Evolutionary conservation across 2,329 filamentous ascomycete species (phyloP).

Genomic region (Berkeleyomyces basicola): DNA sequence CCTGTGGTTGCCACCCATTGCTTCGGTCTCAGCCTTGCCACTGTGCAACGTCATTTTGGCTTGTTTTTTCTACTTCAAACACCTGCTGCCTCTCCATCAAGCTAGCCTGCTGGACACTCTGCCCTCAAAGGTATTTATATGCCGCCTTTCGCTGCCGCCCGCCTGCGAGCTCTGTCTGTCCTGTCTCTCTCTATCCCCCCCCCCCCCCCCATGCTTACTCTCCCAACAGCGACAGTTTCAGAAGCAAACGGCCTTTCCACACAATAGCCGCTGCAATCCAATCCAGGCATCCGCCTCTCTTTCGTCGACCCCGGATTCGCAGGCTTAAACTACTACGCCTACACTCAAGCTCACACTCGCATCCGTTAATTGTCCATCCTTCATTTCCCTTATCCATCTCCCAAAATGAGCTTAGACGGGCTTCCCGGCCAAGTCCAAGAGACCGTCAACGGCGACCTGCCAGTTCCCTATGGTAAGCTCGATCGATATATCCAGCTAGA

Average conservation of each 20-base stretch:
- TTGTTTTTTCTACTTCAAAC: neutral
- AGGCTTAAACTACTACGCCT: neutral
- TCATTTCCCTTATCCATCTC: neutral
- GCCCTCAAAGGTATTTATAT: neutral
- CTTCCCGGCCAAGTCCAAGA: slow-evolving; percentile 7
- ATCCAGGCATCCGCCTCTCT: neutral
- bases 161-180: neutral
- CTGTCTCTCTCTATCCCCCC: neutral
- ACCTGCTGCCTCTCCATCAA: too few relatives aligned
- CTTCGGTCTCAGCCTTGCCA: slow-evolving; percentile 2
- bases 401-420: slow-evolving; percentile 5
- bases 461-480: slow-evolving; percentile 13
- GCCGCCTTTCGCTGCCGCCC: too few relatives aligned
- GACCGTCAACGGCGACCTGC: slow-evolving; percentile 9
- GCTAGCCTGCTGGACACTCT: too few relatives aligned
- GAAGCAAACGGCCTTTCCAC: neutral
- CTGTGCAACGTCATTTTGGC: neutral
- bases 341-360: too few relatives aligned
- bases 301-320: neutral
- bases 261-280: neutral
- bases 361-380: too few relatives aligned
- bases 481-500: neutral
- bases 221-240: neutral
- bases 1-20: slow-evolving; percentile 1
- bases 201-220: neutral